Conservation (phyloP, 2,329 filamentous ascomycete species). For the Colletotrichum noveboracense region DNA sequence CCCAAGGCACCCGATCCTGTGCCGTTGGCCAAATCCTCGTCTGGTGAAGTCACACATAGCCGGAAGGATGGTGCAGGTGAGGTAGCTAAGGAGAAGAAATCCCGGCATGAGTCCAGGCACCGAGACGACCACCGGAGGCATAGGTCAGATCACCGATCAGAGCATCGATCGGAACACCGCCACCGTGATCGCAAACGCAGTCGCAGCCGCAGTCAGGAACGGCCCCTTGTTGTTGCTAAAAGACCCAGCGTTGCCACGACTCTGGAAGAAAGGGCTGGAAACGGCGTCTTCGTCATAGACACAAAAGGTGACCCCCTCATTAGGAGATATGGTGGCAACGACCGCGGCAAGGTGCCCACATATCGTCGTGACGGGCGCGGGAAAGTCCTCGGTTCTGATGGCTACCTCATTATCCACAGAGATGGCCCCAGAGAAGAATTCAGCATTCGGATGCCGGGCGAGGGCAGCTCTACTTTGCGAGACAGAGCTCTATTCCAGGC, state of each 20-base stretch:
- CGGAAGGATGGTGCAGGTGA: neutral
- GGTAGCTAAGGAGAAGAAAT: slow-evolving; percentile 5
- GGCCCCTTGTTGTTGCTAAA: neutral
- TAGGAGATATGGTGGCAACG: slow-evolving; percentile 73
- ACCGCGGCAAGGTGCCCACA: slow-evolving; percentile 72
- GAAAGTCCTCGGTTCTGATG: slow-evolving; percentile 69
- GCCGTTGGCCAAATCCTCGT: slow-evolving; percentile 16
- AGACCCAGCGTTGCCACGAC: slow-evolving; percentile 6
- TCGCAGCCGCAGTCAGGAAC: neutral
- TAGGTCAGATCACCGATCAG: neutral
- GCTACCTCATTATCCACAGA: slow-evolving; percentile 69
- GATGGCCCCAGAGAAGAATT: slow-evolving; percentile 64
- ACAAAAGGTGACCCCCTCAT: slow-evolving; percentile 79
- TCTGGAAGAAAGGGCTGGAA: slow-evolving; percentile 31
- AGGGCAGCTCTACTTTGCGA: slow-evolving; percentile 45
- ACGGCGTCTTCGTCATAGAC: slow-evolving; percentile 66
- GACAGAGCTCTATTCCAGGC: slow-evolving; percentile 56
- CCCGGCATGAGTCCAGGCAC: slow-evolving; percentile 23
- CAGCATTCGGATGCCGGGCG: slow-evolving; percentile 49
- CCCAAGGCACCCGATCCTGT: slow-evolving; percentile 41
- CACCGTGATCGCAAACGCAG: slow-evolving; percentile 5
- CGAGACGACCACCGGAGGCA: slow-evolving; percentile 16
- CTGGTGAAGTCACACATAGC: neutral
- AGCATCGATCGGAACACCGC: neutral
- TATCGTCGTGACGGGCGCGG: slow-evolving; percentile 76